These are phyloP conservation scores for sorghum (Sorghum bicolor) DNA, from an alignment of 176 grass and related monocot genomes.

Conservation along the genomic window Sorghum_bicolor_NCBIv3 NC_012871.2:11807001-11807500, in stretches of 20 bases:
- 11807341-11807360: no score
- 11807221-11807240: background rate
- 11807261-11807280: no score
- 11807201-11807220: background rate
- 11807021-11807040: background rate
- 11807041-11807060: background rate
- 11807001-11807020: background rate
- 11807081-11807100: background rate
- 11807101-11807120: background rate
- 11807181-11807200: background rate
- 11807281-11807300: no score
- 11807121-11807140: background rate
- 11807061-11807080: background rate
- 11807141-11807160: background rate
- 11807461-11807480: no score
- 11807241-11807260: constrained; percentile 65
- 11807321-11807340: no score
- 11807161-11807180: background rate
- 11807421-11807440: no score
- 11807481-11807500: no score
- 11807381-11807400: no score
- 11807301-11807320: no score
- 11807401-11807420: no score
- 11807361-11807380: no score
- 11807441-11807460: no score